phyloP scores from a whole-genome alignment of 495 filamentous ascomycete genomes.

The Penicillium taxi region DNA sequence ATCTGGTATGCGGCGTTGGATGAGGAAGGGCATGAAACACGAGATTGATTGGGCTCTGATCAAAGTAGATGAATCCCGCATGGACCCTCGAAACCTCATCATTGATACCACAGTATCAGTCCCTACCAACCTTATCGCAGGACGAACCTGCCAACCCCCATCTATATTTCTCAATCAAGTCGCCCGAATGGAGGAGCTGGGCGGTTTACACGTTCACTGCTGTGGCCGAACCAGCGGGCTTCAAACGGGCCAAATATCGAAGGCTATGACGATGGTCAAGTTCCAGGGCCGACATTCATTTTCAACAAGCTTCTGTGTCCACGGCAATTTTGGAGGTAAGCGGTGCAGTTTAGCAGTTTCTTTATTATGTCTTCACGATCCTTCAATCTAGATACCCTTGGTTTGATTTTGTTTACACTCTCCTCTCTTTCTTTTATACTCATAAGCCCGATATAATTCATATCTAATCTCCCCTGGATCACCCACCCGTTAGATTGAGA shows the following conservation, averaged over 20 bases:
- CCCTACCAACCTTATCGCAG: slow-evolving; percentile 5
- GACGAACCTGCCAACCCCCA: slow-evolving; percentile 16
- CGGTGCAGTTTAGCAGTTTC: slow-evolving; percentile 16
- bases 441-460: slow-evolving; percentile 4
- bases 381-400: slow-evolving; percentile 30
- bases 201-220: slow-evolving; percentile 72
- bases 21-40: slow-evolving; percentile 58
- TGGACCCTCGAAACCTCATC: slow-evolving; percentile 62
- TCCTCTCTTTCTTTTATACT: slow-evolving; percentile 3
- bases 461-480: too few species aligned
- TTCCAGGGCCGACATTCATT: slow-evolving; percentile 74
- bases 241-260: slow-evolving; percentile 65
- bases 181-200: slow-evolving; percentile 48
- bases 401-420: slow-evolving; percentile 9
- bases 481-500: slow-evolving; percentile 14
- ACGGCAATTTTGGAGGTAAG: slow-evolving; percentile 60
- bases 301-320: slow-evolving; percentile 72
- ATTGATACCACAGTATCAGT: slow-evolving; percentile 33
- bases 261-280: slow-evolving; percentile 70
- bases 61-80: slow-evolving; percentile 62
- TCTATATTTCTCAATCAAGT: slow-evolving; percentile 36
- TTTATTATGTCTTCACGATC: slow-evolving; percentile 22
- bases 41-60: slow-evolving; percentile 97
- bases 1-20: slow-evolving; percentile 71
- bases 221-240: slow-evolving; percentile 86